These are phyloP conservation scores for Puccinellia tenuiflora DNA, from an alignment of 176 grass and related monocot genomes.

Conservation along the genomic window DNA sequence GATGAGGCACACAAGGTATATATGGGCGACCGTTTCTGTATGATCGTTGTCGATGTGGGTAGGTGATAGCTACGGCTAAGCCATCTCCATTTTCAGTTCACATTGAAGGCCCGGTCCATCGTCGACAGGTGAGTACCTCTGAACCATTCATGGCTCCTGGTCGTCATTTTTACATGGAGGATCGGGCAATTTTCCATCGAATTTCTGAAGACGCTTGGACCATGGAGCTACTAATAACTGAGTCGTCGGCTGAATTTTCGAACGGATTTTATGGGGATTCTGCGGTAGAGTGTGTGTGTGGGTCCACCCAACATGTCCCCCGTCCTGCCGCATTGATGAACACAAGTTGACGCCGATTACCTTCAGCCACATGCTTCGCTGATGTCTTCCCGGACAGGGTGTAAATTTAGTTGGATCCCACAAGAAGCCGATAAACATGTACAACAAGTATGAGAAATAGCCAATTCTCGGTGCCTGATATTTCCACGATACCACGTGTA, in stretches of 20 bases:
- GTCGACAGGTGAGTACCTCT: not conserved
- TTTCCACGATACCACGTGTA: no score
- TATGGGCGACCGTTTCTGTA: no score
- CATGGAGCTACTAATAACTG: not conserved
- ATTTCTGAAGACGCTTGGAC: not conserved
- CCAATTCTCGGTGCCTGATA: not conserved
- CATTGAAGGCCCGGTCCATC: not conserved
- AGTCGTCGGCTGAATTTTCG: not conserved
- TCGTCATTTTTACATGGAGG: not conserved
- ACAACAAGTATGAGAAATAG: no score
- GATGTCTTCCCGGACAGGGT: not conserved
- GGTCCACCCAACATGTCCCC: not conserved
- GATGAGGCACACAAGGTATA: no score
- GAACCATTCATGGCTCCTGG: not conserved
- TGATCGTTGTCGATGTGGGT: no score
- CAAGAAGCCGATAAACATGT: not conserved
- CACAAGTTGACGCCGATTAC: not conserved
- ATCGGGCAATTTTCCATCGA: not conserved
- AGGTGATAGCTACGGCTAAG: no score
- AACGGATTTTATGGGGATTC: not conserved
- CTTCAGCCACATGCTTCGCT: not conserved
- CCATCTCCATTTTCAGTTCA: no score
- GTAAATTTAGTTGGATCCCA: not conserved
- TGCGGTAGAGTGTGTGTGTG: not conserved
- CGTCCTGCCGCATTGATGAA: constrained; percentile 16